These are phyloP conservation scores for Wallacemonas rigidus DNA, from an alignment of 208 protist genomes.

Conservation along the genomic window DNA sequence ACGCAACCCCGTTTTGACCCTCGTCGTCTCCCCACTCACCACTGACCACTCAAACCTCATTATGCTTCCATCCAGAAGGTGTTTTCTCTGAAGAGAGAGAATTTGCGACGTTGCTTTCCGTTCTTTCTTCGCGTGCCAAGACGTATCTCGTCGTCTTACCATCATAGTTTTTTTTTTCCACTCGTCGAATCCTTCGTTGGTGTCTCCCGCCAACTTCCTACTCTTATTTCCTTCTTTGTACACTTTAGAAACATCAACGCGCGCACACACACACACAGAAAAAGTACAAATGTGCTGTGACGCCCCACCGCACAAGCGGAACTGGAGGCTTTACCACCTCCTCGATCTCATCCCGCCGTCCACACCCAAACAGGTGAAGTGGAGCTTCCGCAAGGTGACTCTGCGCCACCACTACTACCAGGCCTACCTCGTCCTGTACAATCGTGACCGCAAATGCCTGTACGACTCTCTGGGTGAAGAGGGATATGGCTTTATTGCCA, in stretches of 20 bases:
- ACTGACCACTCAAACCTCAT: too few relatives aligned
- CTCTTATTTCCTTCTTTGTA: too few relatives aligned
- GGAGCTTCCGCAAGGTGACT: conserved; percentile 84
- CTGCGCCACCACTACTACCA: conserved; percentile 89
- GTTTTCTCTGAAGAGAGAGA: too few relatives aligned
- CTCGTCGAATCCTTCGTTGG: too few relatives aligned
- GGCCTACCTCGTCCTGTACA: conserved; percentile 83
- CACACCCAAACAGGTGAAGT: conserved; percentile 80
- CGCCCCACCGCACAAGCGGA: conserved; percentile 37
- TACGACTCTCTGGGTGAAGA: conserved; percentile 85
- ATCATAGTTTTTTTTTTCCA: too few relatives aligned
- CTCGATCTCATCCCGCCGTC: conserved; percentile 72
- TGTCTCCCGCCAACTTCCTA: too few relatives aligned
- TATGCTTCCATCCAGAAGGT: too few relatives aligned
- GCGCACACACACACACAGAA: not conserved
- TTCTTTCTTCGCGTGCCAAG: conserved; percentile 3
- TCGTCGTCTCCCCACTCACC: too few relatives aligned
- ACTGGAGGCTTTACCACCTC: conserved; percentile 88
- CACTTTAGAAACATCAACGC: too few relatives aligned
- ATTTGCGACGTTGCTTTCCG: conserved; percentile 17
- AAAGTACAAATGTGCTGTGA: conserved; percentile 29
- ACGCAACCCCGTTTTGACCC: too few relatives aligned
- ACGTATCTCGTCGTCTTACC: too few relatives aligned
- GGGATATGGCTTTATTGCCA: conserved; percentile 80
- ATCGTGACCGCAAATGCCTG: conserved; percentile 73